Evolutionary conservation across 495 filamentous ascomycete species (phyloP), one percentile per base, ranked within the genome.

Genomic region (Aspergillus bridgeri): DNA sequence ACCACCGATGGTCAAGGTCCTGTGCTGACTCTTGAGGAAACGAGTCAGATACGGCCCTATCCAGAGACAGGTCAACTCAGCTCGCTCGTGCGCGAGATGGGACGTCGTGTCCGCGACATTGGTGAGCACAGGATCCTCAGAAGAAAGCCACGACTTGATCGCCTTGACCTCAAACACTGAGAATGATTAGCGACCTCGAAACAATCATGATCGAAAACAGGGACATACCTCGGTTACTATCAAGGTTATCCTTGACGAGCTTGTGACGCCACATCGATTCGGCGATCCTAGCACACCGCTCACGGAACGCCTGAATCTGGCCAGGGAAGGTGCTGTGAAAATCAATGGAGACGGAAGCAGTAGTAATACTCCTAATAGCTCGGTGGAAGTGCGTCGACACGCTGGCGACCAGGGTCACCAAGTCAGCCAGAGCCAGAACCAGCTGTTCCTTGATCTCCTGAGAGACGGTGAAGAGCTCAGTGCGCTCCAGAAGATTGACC

Each of bases 51-150:
- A 70, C 6, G 70, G 64, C 8, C 56, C 57, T 58, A 75, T 51
- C 73, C 71, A 76, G 33, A 73, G 62, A 51, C 70, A 76, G 51
- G 71, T 76, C 54, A 72, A 64, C 51, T 76, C 71, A 57, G 72
- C 71, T 5, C 73, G 71, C 53, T 76, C 70, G 18, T 74, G 73
- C 24, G 71, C 71, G n/a, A 76, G 67, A 15, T 73, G 66, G 2
- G 71, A 73, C 51, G 60, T 65, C 49, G 63, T 73, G 38, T 76
- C 73, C 15, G 59, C 57, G 22, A 69, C 48, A 42, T 54, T 63
- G 11, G 24, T 48, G 11, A 68, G 50, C 0, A 61, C 63, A 2
- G 33, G 54, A 42, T 69, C 66, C 43, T 64, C 61, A 4, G 63
- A 61, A 4, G 53, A 51, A 7, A 69, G 51, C 66, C 66, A 69